Conservation (phyloP, 768 basidiomycete genomes). For the Boletus pseudopeckii region DNA sequence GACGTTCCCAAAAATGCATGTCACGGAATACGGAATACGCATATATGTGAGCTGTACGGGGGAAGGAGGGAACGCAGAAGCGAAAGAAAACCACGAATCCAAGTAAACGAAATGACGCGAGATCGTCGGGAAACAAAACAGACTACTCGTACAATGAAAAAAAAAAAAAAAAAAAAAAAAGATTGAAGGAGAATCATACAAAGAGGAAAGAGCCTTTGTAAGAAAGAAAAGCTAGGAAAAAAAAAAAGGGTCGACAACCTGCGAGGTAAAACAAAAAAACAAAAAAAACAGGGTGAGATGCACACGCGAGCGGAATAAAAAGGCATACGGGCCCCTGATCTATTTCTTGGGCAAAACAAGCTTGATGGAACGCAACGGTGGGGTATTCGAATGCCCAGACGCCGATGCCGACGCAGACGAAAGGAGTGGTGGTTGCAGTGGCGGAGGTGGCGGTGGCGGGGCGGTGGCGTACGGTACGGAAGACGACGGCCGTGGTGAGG, state of each 20-base stretch:
- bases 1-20: too few species aligned
- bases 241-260: background rate
- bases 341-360: conserved; percentile 32
- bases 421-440: conserved; percentile 4
- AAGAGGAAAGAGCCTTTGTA: too few species aligned
- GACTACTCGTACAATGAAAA: conserved; percentile 16
- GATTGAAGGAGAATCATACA: background rate
- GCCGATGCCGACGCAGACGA: background rate
- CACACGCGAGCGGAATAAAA: background rate
- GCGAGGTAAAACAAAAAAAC: too few species aligned
- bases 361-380: conserved; percentile 30
- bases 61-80: too few species aligned
- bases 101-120: background rate
- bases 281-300: background rate
- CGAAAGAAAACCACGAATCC: background rate
- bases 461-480: conserved; percentile 21
- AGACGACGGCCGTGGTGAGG: conserved; percentile 31
- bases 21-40: too few species aligned
- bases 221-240: too few species aligned
- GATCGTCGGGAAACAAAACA: background rate
- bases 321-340: background rate
- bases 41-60: too few species aligned
- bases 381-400: conserved; percentile 25
- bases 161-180: too few species aligned
- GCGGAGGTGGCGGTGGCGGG: conserved; percentile 13